phyloP scores from a whole-genome alignment of 2,329 filamentous ascomycete species.

The Colletotrichum brevisporum region DNA sequence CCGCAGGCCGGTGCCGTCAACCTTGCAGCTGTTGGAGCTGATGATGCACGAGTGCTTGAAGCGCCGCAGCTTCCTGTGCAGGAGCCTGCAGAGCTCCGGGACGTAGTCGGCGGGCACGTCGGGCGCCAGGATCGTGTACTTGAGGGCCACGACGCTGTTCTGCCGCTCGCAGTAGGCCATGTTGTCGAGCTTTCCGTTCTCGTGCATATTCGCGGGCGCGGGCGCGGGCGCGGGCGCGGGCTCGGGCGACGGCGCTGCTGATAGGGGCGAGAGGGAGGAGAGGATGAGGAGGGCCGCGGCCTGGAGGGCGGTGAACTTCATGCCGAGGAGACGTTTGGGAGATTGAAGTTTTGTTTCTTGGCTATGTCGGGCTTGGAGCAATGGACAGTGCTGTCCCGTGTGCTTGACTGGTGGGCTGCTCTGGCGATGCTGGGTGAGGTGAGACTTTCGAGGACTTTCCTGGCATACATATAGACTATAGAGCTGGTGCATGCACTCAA shows the following conservation, averaged over 20 bases:
- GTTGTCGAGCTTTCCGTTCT: background rate
- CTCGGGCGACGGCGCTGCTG: background rate
- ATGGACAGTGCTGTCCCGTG: background rate
- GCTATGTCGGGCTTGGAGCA: background rate
- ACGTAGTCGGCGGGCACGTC: background rate
- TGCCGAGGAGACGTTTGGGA: background rate
- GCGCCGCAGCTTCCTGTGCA: background rate
- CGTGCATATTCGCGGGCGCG: no score
- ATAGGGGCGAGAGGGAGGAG: background rate
- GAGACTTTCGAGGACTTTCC: no score
- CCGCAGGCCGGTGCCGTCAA: background rate
- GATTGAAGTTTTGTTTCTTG: background rate
- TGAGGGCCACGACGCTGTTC: background rate
- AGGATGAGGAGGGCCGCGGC: background rate
- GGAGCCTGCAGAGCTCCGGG: background rate
- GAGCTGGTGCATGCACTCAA: no score
- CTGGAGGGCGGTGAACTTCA: background rate
- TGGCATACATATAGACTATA: no score
- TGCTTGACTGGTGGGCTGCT: no score
- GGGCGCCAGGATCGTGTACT: background rate
- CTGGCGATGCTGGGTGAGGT: no score
- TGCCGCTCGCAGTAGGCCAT: background rate
- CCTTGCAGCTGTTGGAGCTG: background rate
- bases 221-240: no score
- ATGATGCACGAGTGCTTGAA: background rate